A percentile compares a stretch with the other conserved stretches of the same genome.
These are phyloP conservation scores for Eimeria tenella DNA, from an alignment of 169 alveolate species.

Conservation along the genomic window DNA sequence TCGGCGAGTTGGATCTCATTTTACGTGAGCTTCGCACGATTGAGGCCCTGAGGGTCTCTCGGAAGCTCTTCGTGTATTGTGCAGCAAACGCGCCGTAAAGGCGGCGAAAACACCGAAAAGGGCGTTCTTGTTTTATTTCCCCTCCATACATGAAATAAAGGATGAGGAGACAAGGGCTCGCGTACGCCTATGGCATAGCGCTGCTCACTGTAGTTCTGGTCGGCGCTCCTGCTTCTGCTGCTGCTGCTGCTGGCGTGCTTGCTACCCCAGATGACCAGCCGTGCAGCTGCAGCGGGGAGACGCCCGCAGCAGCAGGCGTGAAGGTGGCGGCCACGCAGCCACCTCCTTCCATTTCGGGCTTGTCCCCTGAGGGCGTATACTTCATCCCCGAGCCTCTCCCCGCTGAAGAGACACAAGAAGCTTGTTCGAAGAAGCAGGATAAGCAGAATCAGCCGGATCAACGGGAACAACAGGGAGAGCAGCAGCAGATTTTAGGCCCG, in stretches of 20 bases:
- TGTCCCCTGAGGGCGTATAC: constrained; percentile 32
- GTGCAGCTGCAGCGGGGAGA: constrained; percentile 19
- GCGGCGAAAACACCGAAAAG: too few species aligned
- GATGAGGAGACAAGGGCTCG: background rate
- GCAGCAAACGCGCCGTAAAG: too few species aligned
- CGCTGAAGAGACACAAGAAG: background rate
- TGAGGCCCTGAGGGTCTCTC: too few species aligned
- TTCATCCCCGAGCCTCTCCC: constrained; percentile 52
- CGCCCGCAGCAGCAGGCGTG: constrained; percentile 5
- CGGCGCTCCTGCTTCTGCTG: constrained; percentile 1
- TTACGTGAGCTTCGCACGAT: too few species aligned
- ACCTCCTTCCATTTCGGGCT: constrained; percentile 26
- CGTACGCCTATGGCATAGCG: background rate
- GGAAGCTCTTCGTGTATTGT: too few species aligned
- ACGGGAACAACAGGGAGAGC: background rate
- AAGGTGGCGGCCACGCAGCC: background rate
- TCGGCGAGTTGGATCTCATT: too few species aligned
- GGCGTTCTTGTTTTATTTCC: too few species aligned
- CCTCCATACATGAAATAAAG: too few species aligned
- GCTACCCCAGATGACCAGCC: constrained; percentile 53
- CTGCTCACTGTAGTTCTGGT: background rate
- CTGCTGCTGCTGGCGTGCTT: constrained; percentile 74
- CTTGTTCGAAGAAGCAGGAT: background rate
- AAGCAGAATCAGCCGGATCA: background rate
- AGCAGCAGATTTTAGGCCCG: background rate